Evolutionary conservation across 2,329 filamentous ascomycete species (phyloP).

Genomic region (Coniochaeta sp.): DNA sequence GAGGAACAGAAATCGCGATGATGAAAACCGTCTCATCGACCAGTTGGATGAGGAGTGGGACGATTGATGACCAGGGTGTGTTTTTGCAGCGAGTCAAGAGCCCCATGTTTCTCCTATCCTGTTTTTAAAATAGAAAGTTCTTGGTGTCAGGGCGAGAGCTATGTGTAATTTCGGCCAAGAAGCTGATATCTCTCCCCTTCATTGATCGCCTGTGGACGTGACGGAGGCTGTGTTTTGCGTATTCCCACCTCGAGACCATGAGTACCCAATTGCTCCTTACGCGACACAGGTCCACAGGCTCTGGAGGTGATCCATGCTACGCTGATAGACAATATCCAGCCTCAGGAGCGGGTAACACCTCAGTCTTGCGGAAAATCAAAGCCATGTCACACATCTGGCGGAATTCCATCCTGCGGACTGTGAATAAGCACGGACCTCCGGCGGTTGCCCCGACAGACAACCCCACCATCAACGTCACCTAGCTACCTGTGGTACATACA

Average conservation of each 20-base stretch:
- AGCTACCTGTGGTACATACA: too few relatives aligned
- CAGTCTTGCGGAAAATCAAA: neutral
- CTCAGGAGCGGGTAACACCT: neutral
- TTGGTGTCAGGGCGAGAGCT: neutral
- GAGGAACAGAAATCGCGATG: conserved; percentile 52
- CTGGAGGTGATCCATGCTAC: neutral
- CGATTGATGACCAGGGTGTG: conserved; percentile 37
- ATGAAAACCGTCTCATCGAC: conserved; percentile 90
- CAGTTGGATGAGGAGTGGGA: conserved; percentile 98
- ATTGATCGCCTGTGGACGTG: neutral
- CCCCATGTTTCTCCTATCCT: neutral
- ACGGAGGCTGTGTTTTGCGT: neutral
- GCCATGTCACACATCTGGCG: neutral
- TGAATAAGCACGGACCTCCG: neutral
- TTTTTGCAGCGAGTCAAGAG: neutral
- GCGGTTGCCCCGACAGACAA: neutral
- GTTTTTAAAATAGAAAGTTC: too few relatives aligned
- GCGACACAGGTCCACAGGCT: neutral
- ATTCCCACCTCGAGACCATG: neutral
- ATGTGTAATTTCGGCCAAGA: neutral
- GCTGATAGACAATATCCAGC: neutral
- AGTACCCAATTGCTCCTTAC: neutral
- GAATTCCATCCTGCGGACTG: neutral
- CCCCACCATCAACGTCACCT: neutral
- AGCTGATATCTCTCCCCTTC: neutral